These are phyloP conservation scores for Colletotrichum gigasporum DNA, from an alignment of 2,329 filamentous ascomycete species.

Conservation along the genomic window DNA sequence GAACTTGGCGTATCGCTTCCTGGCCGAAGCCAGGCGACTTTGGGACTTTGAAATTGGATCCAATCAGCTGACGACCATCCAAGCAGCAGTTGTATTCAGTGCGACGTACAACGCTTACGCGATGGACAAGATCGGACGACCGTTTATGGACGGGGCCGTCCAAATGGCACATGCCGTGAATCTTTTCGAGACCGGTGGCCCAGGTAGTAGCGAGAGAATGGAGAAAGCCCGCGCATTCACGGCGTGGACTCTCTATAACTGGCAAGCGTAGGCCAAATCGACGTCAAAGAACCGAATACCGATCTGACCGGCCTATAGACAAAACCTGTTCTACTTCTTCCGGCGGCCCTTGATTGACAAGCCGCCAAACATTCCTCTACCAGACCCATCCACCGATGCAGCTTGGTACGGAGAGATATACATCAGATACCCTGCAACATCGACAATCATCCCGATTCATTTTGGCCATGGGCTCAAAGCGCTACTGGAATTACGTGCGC, in stretches of 20 bases:
- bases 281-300: too few species aligned
- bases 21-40: slow-evolving; percentile 48
- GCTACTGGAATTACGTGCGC: background rate
- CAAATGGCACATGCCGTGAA: slow-evolving; percentile 43
- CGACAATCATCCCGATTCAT: background rate
- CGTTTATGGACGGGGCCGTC: slow-evolving; percentile 43
- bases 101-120: slow-evolving; percentile 43
- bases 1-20: slow-evolving; percentile 45
- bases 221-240: slow-evolving; percentile 37
- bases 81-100: slow-evolving; percentile 45
- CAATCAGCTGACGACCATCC: slow-evolving; percentile 44
- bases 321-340: background rate
- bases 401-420: background rate
- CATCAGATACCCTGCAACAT: background rate
- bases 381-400: background rate
- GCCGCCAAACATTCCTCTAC: background rate
- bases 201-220: slow-evolving; percentile 20
- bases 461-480: background rate
- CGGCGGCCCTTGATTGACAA: background rate
- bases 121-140: slow-evolving; percentile 47
- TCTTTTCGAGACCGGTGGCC: slow-evolving; percentile 38
- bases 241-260: slow-evolving; percentile 48
- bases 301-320: background rate
- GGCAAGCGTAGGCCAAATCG: slow-evolving; percentile 36
- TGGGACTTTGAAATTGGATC: slow-evolving; percentile 45